These are phyloP conservation scores for Thyridium curvatum DNA, from an alignment of 2,329 filamentous ascomycete species.

Conservation along the genomic window DNA sequence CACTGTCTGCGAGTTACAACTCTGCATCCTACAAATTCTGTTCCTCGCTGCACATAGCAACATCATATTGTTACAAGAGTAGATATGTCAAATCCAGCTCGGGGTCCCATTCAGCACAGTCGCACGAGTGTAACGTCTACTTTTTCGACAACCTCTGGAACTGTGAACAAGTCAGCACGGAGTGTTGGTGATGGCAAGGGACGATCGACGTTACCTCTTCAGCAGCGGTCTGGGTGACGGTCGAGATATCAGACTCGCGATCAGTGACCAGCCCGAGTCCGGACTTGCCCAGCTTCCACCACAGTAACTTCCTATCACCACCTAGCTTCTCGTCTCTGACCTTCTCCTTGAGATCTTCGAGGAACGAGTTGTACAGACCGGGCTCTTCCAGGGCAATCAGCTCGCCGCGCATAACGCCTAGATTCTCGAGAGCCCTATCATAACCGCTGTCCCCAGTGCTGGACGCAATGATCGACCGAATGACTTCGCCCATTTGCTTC, in stretches of 20 bases:
- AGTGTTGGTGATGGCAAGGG: constrained; percentile 13
- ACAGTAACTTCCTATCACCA: constrained; percentile 76
- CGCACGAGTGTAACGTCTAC: too few species aligned
- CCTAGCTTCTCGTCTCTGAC: constrained; percentile 64
- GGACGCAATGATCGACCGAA: constrained; percentile 60
- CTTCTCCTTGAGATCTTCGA: constrained; percentile 65
- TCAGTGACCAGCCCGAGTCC: constrained; percentile 69
- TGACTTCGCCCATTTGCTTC: constrained; percentile 68
- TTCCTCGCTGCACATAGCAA: too few species aligned
- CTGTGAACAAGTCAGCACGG: too few species aligned
- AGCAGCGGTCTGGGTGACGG: constrained; percentile 66
- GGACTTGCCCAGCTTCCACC: constrained; percentile 64
- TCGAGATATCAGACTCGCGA: constrained; percentile 54
- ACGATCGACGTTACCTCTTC: constrained; percentile 38
- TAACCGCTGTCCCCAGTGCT: constrained; percentile 75
- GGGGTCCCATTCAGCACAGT: too few species aligned
- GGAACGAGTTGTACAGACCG: constrained; percentile 67
- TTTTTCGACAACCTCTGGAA: too few species aligned
- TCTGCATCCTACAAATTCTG: too few species aligned
- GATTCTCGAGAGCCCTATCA: constrained; percentile 64
- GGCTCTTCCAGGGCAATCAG: constrained; percentile 71
- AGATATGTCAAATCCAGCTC: too few species aligned
- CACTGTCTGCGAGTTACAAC: too few species aligned
- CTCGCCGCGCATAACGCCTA: constrained; percentile 73
- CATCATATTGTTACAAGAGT: too few species aligned